Evolutionary conservation across 148 eudicot genomes (phyloP).

Genomic region (Suaeda aralocaspica): DNA sequence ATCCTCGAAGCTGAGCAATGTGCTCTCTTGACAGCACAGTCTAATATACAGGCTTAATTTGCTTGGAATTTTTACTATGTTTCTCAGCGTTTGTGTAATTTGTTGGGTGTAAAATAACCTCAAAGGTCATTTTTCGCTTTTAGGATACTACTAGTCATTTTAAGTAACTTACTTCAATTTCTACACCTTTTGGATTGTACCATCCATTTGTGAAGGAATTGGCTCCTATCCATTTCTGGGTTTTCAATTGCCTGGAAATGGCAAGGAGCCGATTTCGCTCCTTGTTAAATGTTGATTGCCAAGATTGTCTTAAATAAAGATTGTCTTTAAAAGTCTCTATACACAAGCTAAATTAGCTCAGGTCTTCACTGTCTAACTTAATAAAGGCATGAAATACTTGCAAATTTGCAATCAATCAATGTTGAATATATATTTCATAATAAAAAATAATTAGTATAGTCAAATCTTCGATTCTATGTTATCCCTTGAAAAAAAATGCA

Average conservation of each 20-base stretch:
- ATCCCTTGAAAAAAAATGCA: neutral
- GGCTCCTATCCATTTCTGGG: conserved; percentile 45
- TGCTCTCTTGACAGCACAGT: conserved; percentile 37
- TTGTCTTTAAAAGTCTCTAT: neutral
- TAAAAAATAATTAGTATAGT: too few relatives aligned
- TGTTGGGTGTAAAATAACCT: conserved; percentile 7
- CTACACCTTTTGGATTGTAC: conserved; percentile 9
- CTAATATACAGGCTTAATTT: conserved; percentile 21
- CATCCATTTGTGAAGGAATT: conserved; percentile 16
- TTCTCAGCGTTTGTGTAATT: neutral
- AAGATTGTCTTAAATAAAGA: neutral
- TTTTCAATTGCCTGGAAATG: conserved; percentile 31
- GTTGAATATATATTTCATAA: too few relatives aligned
- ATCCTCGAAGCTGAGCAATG: conserved; percentile 49
- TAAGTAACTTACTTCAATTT: neutral
- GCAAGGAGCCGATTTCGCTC: conserved; percentile 39
- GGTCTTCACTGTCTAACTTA: neutral
- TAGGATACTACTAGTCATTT: neutral
- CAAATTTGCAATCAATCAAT: too few relatives aligned
- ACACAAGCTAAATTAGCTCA: neutral
- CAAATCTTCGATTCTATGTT: too few relatives aligned
- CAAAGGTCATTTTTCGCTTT: conserved; percentile 1
- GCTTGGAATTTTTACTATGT: neutral
- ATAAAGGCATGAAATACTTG: too few relatives aligned
- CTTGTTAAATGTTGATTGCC: neutral